Evolutionary conservation across 306 rosid genomes (phyloP).

Genomic region (Trichosanthes truncata): DNA sequence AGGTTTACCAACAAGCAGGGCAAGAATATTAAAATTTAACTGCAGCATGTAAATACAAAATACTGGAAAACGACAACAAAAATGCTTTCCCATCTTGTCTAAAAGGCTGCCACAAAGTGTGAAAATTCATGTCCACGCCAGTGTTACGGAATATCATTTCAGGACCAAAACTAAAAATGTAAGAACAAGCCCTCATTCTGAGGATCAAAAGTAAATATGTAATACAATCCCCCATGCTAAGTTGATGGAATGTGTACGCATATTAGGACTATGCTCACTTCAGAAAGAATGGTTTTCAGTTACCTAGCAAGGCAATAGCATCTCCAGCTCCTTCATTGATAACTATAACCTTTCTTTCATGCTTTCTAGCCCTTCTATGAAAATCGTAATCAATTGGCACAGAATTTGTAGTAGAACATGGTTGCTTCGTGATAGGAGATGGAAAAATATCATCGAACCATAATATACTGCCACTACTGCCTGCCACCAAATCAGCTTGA

Average conservation of each 20-base stretch:
- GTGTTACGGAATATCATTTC: neutral
- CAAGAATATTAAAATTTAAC: neutral
- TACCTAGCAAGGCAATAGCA: constrained; percentile 86
- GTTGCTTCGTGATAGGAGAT: constrained; percentile 27
- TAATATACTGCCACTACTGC: constrained; percentile 34
- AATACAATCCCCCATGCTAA: neutral
- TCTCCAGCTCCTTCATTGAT: constrained; percentile 94
- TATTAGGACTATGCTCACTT: neutral
- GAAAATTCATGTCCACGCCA: neutral
- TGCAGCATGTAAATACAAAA: neutral
- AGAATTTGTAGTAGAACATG: constrained; percentile 14
- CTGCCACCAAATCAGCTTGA: constrained; percentile 56
- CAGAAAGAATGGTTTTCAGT: constrained; percentile 14
- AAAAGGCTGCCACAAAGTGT: neutral
- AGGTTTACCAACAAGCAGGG: neutral
- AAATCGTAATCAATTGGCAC: constrained; percentile 25
- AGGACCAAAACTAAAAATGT: neutral
- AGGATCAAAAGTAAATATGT: neutral
- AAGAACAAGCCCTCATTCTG: neutral
- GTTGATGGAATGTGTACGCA: neutral
- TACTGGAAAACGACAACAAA: neutral
- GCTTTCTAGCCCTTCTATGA: constrained; percentile 26
- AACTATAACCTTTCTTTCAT: constrained; percentile 45
- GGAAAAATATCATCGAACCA: constrained; percentile 52
- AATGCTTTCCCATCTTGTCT: neutral